These are phyloP conservation scores for Globisporangium radiosum DNA, from an alignment of 352 stramenopile genomes.

Conservation along the genomic window DNA sequence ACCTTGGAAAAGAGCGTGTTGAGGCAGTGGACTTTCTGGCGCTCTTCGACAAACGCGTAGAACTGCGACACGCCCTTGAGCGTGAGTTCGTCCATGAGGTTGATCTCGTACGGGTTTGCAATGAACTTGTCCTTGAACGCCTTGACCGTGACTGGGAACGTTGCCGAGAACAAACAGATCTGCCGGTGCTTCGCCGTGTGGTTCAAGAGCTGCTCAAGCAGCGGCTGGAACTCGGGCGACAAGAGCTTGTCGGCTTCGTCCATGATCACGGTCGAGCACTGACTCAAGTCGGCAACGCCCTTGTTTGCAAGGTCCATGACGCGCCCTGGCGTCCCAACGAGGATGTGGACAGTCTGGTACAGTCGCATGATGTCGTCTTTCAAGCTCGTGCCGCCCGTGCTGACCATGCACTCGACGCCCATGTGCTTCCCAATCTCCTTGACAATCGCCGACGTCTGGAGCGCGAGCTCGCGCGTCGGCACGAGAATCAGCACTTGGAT, in stretches of 20 bases:
- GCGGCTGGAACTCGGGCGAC: conserved; percentile 96
- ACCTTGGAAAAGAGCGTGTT: conserved; percentile 98
- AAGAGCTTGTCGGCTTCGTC: conserved; percentile 99
- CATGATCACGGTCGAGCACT: conserved; percentile 98
- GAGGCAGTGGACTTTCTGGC: conserved; percentile 99
- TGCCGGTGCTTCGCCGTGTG: conserved; percentile 91
- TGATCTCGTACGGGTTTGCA: conserved; percentile 98
- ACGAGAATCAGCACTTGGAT: conserved; percentile 99
- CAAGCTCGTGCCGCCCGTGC: conserved; percentile 96
- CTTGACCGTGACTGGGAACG: conserved; percentile 99
- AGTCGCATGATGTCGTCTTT: conserved; percentile 99
- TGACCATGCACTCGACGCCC: conserved; percentile 97
- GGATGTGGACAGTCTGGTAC: conserved; percentile 99
- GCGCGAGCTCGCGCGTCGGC: conserved; percentile 96
- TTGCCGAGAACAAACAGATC: conserved; percentile 99
- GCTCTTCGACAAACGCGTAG: conserved; percentile 99
- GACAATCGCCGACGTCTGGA: conserved; percentile 98
- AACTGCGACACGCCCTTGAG: conserved; percentile 99
- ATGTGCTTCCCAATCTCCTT: conserved; percentile 99
- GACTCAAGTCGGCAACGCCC: conserved; percentile 94
- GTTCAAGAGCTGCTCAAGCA: conserved; percentile 98
- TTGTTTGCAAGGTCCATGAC: conserved; percentile 99
- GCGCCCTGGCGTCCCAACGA: conserved; percentile 97
- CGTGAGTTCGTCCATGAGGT: conserved; percentile 99
- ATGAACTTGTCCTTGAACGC: conserved; percentile 98